Base-by-base conservation (phyloP, 2,329 filamentous ascomycete species). In the Alternaria triticimaculans region DNA sequence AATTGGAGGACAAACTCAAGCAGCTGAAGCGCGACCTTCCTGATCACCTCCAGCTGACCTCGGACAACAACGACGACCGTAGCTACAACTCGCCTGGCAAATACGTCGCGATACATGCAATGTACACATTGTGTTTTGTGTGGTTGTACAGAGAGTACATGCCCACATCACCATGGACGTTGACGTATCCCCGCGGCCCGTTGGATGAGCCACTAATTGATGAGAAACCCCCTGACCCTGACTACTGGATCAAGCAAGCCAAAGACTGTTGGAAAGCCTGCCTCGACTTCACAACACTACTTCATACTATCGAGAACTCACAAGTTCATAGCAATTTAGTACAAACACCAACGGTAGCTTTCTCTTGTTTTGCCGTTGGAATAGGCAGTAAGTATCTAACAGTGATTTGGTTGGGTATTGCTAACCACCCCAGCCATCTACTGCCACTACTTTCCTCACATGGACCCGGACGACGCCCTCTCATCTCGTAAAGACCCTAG, bases 121-220 rank as follows among this genome's bases (percentile, higher is more conserved):
- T 92, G 1, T 86, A 88, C 62, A 86, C 87, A 2, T 82, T 92
- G 3, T 92, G 88, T 73, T 84, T 86, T 60, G 89, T 93, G 65
- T 88, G 91, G 81, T 82, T 92, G 26, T 88, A 91, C 71, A 84
- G 90, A 65, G 89, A 92, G 74, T 91, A 89, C 65, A 84, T 92
- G 25, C 89, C 89, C 0, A 91, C 90, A 71, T 84, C 90, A 15
- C 87, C 89, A 2, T 82, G 90, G 48, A 80, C 81, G 18, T 83
- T 82, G 66, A 72, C 77, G 21, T 83, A 84, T 68, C 86, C 86
- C 3, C 72, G 82, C 48, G 87, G 87, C 3, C 89, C 90, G 0
- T 76, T 91, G 11, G 89, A 91, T 68, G 74, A 83, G 12, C 79
- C 82, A 59, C 80, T 81, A 45, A 75, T 66, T 6, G 25, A 37